Conservation (phyloP, 2,329 filamentous ascomycete genomes). For the Aspergillus japonicus region DNA sequence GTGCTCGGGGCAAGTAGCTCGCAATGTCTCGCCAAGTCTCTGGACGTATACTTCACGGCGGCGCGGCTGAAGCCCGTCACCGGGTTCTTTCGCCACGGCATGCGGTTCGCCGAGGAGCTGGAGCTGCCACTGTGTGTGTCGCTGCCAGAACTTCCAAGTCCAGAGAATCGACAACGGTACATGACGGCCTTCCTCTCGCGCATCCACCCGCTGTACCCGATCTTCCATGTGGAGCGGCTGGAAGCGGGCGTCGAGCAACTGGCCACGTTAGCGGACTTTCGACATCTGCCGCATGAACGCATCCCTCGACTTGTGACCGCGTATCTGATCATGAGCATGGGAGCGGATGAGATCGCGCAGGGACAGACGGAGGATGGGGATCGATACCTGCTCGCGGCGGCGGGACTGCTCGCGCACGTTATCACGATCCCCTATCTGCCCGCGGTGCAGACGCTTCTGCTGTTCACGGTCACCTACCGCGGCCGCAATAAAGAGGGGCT, state of each 20-base stretch:
- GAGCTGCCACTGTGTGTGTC: constrained; percentile 8
- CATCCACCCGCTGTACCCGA: constrained; percentile 14
- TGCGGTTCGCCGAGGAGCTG: constrained; percentile 17
- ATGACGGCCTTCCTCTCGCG: constrained; percentile 2
- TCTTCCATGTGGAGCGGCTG: background rate
- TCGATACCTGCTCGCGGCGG: constrained; percentile 13
- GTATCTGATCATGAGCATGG: constrained; percentile 15
- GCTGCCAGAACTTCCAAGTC: constrained; percentile 9
- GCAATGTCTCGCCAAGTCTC: constrained; percentile 17
- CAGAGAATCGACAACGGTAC: constrained; percentile 2
- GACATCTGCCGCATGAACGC: constrained; percentile 1
- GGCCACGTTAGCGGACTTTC: background rate
- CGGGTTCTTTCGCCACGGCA: constrained; percentile 14
- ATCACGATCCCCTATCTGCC: constrained; percentile 15
- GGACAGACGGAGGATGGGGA: constrained; percentile 12
- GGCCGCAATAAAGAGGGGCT: constrained; percentile 16
- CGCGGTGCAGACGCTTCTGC: constrained; percentile 13
- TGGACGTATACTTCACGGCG: constrained; percentile 18
- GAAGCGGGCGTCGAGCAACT: constrained; percentile 3
- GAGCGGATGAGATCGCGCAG: constrained; percentile 11
- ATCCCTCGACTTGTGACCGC: constrained; percentile 6
- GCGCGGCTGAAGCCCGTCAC: constrained; percentile 13
- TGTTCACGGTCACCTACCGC: constrained; percentile 13
- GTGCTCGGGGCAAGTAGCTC: constrained; percentile 18
- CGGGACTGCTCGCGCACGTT: constrained; percentile 12